Percentiles rank a stretch among this genome's conserved stretches.
phyloP scores from a whole-genome alignment of 2,329 filamentous ascomycete species.

The Ploettnerulaceae sp. region DNA sequence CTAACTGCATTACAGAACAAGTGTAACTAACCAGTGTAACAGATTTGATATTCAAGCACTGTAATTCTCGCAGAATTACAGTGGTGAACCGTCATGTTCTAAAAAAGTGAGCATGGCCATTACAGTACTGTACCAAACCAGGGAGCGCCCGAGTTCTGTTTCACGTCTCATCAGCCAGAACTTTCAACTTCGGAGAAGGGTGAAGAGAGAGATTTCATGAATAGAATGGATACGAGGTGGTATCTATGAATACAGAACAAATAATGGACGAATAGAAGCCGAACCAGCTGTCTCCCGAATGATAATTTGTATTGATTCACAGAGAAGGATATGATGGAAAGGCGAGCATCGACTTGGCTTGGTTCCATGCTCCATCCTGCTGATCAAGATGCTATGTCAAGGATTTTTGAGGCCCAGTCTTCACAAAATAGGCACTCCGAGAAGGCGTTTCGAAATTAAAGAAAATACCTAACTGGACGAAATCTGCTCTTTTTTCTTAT shows the following conservation, averaged over 20 bases:
- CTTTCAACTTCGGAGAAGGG: conserved; percentile 42
- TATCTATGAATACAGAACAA: conserved; percentile 50
- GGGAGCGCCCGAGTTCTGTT: conserved; percentile 38
- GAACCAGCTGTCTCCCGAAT: conserved; percentile 59
- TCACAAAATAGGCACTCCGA: too few species aligned
- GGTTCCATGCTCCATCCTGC: neutral
- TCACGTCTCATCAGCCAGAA: conserved; percentile 47
- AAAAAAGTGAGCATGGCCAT: too few species aligned
- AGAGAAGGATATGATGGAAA: neutral
- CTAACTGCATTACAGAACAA: too few species aligned
- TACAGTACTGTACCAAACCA: conserved; percentile 52
- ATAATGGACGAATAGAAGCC: conserved; percentile 59
- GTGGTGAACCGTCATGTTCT: too few species aligned
- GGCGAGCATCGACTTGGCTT: neutral
- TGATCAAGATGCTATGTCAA: neutral
- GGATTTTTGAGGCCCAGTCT: neutral
- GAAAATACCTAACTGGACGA: too few species aligned
- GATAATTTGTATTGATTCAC: neutral
- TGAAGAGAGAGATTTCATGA: conserved; percentile 53
- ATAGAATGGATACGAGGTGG: conserved; percentile 48
- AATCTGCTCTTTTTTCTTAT: too few species aligned
- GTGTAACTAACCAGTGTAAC: too few species aligned
- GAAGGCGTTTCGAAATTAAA: too few species aligned
- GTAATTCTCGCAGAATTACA: too few species aligned
- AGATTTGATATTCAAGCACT: too few species aligned